A percentile compares a stretch with the other conserved stretches of the same genome.
phyloP scores from a whole-genome alignment of 1,284 basidiomycete species.

The Naganishia liquefaciens region DNA sequence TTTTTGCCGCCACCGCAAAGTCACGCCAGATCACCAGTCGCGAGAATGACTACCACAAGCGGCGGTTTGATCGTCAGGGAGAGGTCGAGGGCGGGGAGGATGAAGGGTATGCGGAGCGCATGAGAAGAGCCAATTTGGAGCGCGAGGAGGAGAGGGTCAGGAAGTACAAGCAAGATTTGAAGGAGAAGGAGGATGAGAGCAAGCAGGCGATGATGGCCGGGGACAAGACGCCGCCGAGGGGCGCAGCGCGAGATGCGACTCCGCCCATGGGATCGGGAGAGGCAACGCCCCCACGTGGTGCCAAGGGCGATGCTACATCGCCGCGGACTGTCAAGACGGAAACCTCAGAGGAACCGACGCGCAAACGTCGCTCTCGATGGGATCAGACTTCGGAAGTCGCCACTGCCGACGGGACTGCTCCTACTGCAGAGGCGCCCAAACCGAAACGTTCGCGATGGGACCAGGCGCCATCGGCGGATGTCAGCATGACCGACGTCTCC shows the following conservation, averaged over 20 bases:
- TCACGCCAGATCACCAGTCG: conserved; percentile 90
- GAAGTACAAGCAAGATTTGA: conserved; percentile 80
- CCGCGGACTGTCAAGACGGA: conserved; percentile 71
- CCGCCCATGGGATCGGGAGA: conserved; percentile 56
- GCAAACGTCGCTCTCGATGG: conserved; percentile 91
- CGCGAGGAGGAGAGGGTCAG: conserved; percentile 87
- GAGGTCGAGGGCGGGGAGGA: conserved; percentile 65
- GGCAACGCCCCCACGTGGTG: conserved; percentile 56
- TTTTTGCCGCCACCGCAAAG: conserved; percentile 87
- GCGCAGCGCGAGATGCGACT: conserved; percentile 36
- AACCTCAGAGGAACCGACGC: conserved; percentile 63
- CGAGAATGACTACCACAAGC: conserved; percentile 93
- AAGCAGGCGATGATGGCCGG: conserved; percentile 66
- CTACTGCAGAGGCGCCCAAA: conserved; percentile 63
- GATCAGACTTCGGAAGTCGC: conserved; percentile 64
- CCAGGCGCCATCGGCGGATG: conserved; percentile 46
- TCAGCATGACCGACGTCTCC: conserved; percentile 39
- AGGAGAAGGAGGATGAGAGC: conserved; percentile 69
- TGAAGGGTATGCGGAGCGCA: conserved; percentile 88
- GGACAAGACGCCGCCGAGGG: conserved; percentile 81
- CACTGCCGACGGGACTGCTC: conserved; percentile 68
- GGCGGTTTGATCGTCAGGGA: conserved; percentile 76
- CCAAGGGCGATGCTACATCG: conserved; percentile 57
- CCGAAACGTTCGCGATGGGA: conserved; percentile 57
- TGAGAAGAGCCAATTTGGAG: conserved; percentile 87